Evolutionary conservation across 2,329 filamentous ascomycete species (phyloP), one percentile per base, ranked within the genome.

Genomic region (Ophiocordyceps camponoti-leonardi): DNA sequence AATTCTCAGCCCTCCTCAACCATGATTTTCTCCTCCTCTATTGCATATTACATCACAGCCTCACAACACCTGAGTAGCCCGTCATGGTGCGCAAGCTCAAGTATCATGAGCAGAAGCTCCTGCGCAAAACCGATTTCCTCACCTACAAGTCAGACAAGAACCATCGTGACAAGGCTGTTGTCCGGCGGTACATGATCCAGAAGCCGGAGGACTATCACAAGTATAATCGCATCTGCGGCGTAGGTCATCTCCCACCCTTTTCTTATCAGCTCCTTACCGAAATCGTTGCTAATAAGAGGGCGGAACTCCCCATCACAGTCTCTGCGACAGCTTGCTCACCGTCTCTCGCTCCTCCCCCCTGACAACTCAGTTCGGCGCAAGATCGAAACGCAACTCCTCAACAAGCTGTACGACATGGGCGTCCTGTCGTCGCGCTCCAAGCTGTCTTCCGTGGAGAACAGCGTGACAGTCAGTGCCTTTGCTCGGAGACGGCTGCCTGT

Each of bases 31-130:
- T 18, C 35, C 22, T 23, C 22, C 22, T 23, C 22, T 23, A 23
- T 5, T 4, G 31, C 2, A 2, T 16, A 14, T 6, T n/a, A 7
- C 13, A n/a, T 35, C 31, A 39, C 18, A n/a, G 20, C 35, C 35
- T 37, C 6, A 35, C 31, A 4, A 19, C 4, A 39, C 35, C 18
- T 42, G 6, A 26, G n/a, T 16, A 22, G 49, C 48, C 42, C 60
- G 73, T 53, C 22, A 96, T 96, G 92, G 86, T 94, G 54, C 83
- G 92, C 56, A 87, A 94, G 71, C 79, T 98, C 60, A 96, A 95
- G 68, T 78, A 94, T 67, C 90, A 95, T 67, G 92, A 98, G 79
- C 79, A 92, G 62, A 93, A 92, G 74, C 83, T 96, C 60, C 77
- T 96, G 56, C 90, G 90, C 61, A 77, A 76, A 64, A 87, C 92